Evolutionary conservation across 2,329 filamentous ascomycete genomes (phyloP), one percentile per base, ranked within the genome.

Genomic region (Chrysoporthe puriensis): DNA sequence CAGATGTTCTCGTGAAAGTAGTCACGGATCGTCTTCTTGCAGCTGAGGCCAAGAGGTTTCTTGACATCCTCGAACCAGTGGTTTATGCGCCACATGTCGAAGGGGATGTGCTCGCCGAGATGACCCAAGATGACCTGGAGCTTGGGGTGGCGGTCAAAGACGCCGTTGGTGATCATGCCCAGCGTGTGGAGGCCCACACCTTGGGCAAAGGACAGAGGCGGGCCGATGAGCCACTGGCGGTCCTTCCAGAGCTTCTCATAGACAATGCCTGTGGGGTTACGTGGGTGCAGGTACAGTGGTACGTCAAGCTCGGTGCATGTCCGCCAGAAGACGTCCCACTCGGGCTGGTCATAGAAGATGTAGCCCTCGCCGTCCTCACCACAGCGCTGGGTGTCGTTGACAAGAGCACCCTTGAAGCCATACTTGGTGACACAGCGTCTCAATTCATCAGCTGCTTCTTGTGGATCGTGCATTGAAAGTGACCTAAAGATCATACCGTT

Each of bases 241-340:
- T 57, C 48, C 9, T 54, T 57, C 48, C 50, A 64, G 32, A 88
- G 81, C 73, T 86, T 86, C 4, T 89, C 85, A 71, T 85, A 79
- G 65, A 88, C 81, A 14, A 57, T 14, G 36, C 40, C 40, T 26
- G 58, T 72, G 7, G 77, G 74, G 61, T 78, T 78, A 5, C 77
- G 71, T 0, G 77, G 77, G 57, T 79, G 77, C 59, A 79, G 21
- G 67, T 79, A 79, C 6, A 79, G 73, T 2, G 77, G 77, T 6
- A 78, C 77, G 14, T 72, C 76, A 1, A 79, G 70, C 43, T 74
- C 73, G 69, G 77, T 72, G 0, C 77, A 72, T 0, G 72, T 70
- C n/a, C 71, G 62, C 77, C 77, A 78, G 63, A 78, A 78, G 1
- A 71, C 61, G 54, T 74, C 68, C 58, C 73, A 79, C 48, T 73